Base-by-base conservation (phyloP, 805 yeast genomes). In the Starmerella roubikii region DNA sequence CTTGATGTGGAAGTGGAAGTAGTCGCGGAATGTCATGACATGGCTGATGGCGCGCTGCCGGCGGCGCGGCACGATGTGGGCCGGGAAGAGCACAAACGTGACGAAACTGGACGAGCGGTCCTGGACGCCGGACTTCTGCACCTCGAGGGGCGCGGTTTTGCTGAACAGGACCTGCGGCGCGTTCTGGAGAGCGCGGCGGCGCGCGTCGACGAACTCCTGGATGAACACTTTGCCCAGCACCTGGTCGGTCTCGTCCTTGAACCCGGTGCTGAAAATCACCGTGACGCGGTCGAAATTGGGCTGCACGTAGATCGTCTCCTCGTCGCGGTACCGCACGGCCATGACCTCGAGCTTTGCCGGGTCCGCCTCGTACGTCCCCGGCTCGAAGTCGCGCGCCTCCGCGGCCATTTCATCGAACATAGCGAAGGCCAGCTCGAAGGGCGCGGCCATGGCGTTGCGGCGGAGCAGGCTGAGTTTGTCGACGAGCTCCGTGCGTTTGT, bases 1-100 rank as follows among this genome's bases (percentile, higher is more conserved):
- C 65, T 91, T 91, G 66, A 91, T 91, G 58, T 91, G 99, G 62
- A 88, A 91, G 61, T 91, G 99, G 78, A 91, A 91, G 64, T 88
- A 91, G 56, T 86, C 93, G 62, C 99, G 72, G 65, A 91, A 91
- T 41, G 83, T 67, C 55, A 84, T 85, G 54, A 91, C 80, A 59
- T 86, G 96, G 27, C 93, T 77, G 47, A 91, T 82, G 45, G 94
- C 79, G 56, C 76, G 80, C 59, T 91, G 91, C 54, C 83, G 71
- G 47, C 81, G 76, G 45, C 72, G 76, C 56, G 75, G 72, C 4
- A 80, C 71, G 47, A 79, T 67, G 54, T 76, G 68, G 64, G 54
- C 71, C 39, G 68, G 68, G 54, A 64, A 64, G 21, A 64, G 56
- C 38, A 64, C 67, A 57, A 75, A 76, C 1, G 81, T 75, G 44